These are phyloP conservation scores for Kwoniella bestiolae DNA, from an alignment of 768 basidiomycete species.

Conservation along the genomic window DNA sequence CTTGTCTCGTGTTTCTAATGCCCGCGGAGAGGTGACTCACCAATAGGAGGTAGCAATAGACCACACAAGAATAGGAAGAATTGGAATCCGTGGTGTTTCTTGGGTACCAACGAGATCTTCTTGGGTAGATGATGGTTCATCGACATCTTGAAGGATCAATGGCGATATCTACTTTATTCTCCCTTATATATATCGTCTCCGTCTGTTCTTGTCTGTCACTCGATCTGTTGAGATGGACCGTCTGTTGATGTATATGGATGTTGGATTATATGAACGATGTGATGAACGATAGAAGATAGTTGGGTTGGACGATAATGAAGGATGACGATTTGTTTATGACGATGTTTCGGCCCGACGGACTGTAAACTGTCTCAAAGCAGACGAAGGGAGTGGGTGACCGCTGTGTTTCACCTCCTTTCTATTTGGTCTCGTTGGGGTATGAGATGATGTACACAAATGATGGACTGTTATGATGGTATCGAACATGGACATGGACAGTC, in stretches of 20 bases:
- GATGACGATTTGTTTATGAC: not conserved
- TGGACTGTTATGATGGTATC: not conserved
- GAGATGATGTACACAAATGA: no score
- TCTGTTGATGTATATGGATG: not conserved
- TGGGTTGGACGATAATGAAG: not conserved
- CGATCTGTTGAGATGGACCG: no score
- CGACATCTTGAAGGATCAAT: conserved; percentile 32
- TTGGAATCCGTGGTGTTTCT: conserved; percentile 77
- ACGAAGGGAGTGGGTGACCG: not conserved
- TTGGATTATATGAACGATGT: not conserved
- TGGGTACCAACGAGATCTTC: conserved; percentile 70
- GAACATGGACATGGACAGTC: not conserved
- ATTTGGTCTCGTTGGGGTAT: not conserved
- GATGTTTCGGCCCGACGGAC: not conserved
- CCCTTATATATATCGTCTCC: no score
- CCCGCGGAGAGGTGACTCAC: conserved; percentile 64
- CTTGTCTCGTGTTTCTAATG: not conserved
- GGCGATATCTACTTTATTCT: not conserved
- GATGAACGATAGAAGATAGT: not conserved
- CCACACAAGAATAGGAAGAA: conserved; percentile 83
- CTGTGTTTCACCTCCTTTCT: not conserved
- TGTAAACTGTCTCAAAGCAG: not conserved
- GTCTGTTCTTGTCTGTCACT: no score
- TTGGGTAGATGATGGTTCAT: conserved; percentile 49
- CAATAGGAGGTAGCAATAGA: conserved; percentile 88